These are phyloP conservation scores for Dictyophora rubrovolvata DNA, from an alignment of 768 basidiomycete genomes.

Conservation along the genomic window DNA sequence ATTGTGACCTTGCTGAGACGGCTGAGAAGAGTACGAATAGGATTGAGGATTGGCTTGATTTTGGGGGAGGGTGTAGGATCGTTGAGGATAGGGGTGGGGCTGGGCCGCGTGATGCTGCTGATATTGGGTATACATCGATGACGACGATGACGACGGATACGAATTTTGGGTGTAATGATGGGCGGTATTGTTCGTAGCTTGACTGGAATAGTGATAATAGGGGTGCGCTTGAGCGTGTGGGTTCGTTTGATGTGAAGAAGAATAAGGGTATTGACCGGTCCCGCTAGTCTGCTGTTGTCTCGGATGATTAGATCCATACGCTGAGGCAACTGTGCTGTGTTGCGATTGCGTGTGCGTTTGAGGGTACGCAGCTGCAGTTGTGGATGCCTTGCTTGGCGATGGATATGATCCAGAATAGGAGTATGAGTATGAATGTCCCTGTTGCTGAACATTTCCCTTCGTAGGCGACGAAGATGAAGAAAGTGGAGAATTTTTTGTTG, in stretches of 20 bases:
- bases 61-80: background rate
- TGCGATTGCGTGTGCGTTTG: background rate
- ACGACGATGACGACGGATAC: background rate
- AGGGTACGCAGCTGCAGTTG: background rate
- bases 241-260: background rate
- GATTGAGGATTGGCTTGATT: background rate
- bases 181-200: background rate
- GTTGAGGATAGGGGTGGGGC: background rate
- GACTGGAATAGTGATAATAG: background rate
- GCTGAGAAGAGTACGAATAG: background rate
- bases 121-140: slow-evolving; percentile 1
- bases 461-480: background rate
- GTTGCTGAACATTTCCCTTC: background rate
- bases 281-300: background rate
- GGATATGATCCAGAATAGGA: background rate
- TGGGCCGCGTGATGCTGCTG: background rate
- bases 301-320: background rate
- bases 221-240: background rate
- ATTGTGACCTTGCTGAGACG: background rate
- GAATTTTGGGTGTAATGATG: background rate
- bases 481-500: background rate
- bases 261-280: background rate
- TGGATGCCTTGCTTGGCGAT: background rate
- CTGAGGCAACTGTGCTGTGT: background rate
- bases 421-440: background rate